Percentiles rank a stretch among this genome's conserved stretches.
These are phyloP conservation scores for Dorcoceras hygrometricum DNA, from an alignment of 257 asterid genomes.

Conservation along the genomic window DNA sequence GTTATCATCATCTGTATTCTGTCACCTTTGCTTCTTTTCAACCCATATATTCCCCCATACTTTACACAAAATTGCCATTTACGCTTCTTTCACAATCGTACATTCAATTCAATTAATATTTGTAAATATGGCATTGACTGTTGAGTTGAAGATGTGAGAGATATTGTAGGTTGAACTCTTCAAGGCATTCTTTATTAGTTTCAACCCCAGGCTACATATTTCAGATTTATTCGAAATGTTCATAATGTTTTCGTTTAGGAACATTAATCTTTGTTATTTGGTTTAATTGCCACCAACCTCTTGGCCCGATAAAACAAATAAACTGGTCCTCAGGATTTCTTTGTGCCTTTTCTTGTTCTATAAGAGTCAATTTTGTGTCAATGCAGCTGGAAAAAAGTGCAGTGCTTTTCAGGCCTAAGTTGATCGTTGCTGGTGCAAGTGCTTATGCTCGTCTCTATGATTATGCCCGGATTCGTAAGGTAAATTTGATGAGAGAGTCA, in stretches of 20 bases:
- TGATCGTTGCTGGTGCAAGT: slow-evolving; percentile 98
- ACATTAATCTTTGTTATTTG: background rate
- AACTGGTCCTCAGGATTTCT: background rate
- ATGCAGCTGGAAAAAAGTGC: slow-evolving; percentile 94
- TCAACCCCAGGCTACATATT: background rate
- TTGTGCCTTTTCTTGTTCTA: background rate
- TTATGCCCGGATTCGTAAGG: slow-evolving; percentile 91
- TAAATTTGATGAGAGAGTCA: slow-evolving; percentile 24
- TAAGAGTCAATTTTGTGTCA: slow-evolving; percentile 23
- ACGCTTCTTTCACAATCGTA: background rate
- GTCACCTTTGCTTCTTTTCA: background rate
- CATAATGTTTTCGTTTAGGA: background rate
- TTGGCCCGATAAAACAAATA: background rate
- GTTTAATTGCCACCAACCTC: slow-evolving; percentile 3
- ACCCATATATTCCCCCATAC: background rate
- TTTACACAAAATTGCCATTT: background rate
- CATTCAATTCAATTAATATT: background rate
- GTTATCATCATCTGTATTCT: background rate
- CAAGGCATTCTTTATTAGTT: background rate
- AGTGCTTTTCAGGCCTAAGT: slow-evolving; percentile 82
- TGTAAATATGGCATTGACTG: background rate
- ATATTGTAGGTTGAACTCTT: background rate
- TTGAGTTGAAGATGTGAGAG: background rate
- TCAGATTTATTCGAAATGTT: slow-evolving; percentile 10
- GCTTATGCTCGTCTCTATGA: slow-evolving; percentile 95